Evolutionary conservation across 2,329 filamentous ascomycete species (phyloP).

Genomic region (Chaetomium sp.): DNA sequence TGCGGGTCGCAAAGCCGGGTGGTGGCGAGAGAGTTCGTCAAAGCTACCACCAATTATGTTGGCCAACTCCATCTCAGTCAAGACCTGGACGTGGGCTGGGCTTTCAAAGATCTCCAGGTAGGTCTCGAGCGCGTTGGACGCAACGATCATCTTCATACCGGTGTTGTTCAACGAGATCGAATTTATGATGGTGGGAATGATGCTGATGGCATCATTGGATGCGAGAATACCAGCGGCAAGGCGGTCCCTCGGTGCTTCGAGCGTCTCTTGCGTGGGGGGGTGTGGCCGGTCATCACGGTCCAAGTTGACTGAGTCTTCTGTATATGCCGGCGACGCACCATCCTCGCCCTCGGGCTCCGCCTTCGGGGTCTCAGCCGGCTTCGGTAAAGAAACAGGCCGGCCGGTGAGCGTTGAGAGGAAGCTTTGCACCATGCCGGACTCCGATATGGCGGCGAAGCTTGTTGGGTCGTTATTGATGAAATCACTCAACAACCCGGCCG

Average conservation of each 20-base stretch:
- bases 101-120: constrained; percentile 98
- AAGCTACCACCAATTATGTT: constrained; percentile 74
- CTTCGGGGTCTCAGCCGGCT: constrained; percentile 27
- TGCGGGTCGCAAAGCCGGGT: constrained; percentile 71
- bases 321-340: constrained; percentile 34
- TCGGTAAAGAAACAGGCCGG: constrained; percentile 36
- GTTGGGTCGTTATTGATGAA: constrained; percentile 99
- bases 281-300: constrained; percentile 40
- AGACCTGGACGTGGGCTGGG: constrained; percentile 75
- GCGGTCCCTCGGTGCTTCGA: constrained; percentile 39
- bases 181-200: constrained; percentile 81
- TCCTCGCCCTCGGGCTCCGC: constrained; percentile 28
- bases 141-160: constrained; percentile 81
- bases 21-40: constrained; percentile 90
- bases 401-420: constrained; percentile 77
- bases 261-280: constrained; percentile 45
- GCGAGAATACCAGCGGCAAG: constrained; percentile 71
- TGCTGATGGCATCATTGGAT: constrained; percentile 80
- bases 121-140: constrained; percentile 72
- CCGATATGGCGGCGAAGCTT: constrained; percentile 90
- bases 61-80: constrained; percentile 65
- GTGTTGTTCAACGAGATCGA: constrained; percentile 87
- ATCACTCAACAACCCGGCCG: constrained; percentile 83
- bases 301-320: constrained; percentile 34
- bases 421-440: constrained; percentile 82